phyloP scores from a whole-genome alignment of 202 grass and related monocot species.

The Musa balbisiana region DNA sequence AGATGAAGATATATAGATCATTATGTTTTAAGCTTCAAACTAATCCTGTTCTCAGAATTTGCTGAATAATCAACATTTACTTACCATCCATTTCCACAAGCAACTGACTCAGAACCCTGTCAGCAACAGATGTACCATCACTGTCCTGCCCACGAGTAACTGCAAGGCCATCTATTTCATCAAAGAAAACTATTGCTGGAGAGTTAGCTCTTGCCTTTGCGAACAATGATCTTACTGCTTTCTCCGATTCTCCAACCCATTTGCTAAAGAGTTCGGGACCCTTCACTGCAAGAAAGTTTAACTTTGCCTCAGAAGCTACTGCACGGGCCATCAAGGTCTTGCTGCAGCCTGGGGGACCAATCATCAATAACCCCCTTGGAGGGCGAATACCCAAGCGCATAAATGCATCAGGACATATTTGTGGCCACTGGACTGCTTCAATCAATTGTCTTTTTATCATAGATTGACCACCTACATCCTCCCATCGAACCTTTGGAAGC shows the following conservation, averaged over 20 bases:
- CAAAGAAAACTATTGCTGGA: constrained; percentile 92
- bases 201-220: constrained; percentile 73
- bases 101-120: constrained; percentile 77
- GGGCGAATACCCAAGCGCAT: constrained; percentile 50
- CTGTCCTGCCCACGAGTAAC: constrained; percentile 54
- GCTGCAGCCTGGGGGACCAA: constrained; percentile 92
- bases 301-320: constrained; percentile 86
- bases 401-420: constrained; percentile 60
- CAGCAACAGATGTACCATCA: constrained; percentile 60
- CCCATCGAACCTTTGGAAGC: constrained; percentile 73
- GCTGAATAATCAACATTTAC: constrained; percentile 16
- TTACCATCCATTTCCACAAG: constrained; percentile 94
- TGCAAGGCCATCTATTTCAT: constrained; percentile 97
- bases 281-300: constrained; percentile 89
- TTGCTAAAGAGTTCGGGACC: constrained; percentile 96
- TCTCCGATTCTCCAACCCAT: constrained; percentile 95
- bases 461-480: constrained; percentile 81
- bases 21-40: not conserved
- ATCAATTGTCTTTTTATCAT: constrained; percentile 78
- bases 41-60: not conserved
- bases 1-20: too few species aligned
- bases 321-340: constrained; percentile 96
- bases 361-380: constrained; percentile 75
- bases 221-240: constrained; percentile 70
- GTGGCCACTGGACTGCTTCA: constrained; percentile 71